A percentile compares a stretch with the other conserved stretches of the same genome.
Evolutionary conservation across 768 basidiomycete genomes (phyloP).

Genomic region (Podaxis pistillaris): DNA sequence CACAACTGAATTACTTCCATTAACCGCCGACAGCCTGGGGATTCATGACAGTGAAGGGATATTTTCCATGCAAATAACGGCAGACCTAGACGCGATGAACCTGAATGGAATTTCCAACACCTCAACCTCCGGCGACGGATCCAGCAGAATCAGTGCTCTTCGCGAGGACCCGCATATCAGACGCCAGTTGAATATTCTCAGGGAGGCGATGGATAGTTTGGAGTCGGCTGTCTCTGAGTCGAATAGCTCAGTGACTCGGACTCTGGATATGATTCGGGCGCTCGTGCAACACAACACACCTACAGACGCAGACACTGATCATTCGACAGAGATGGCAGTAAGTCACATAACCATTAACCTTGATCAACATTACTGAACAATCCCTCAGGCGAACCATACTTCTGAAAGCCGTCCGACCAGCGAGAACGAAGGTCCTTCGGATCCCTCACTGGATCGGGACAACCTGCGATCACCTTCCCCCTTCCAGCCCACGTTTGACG

Average conservation of each 20-base stretch:
- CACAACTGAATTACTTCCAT: not conserved
- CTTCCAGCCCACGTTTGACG: not conserved
- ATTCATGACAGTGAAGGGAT: not conserved
- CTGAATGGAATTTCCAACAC: not conserved
- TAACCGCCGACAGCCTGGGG: not conserved
- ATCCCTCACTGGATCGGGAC: not conserved
- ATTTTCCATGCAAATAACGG: slow-evolving; percentile 4
- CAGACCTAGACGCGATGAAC: not conserved
- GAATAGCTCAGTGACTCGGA: slow-evolving; percentile 2
- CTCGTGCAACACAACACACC: not conserved
- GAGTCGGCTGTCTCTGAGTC: slow-evolving; percentile 8
- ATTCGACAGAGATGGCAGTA: not conserved
- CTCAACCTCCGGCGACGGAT: not conserved
- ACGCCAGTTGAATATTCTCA: not conserved
- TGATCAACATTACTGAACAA: not conserved
- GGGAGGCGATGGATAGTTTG: slow-evolving; percentile 9
- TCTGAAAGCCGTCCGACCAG: not conserved
- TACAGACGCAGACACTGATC: not conserved
- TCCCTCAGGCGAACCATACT: not conserved
- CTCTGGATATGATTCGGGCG: slow-evolving; percentile 5
- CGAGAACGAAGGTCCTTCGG: not conserved
- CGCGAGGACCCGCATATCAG: not conserved
- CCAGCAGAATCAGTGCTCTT: not conserved
- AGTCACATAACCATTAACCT: not conserved
- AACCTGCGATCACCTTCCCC: not conserved